These are phyloP conservation scores for Arabidopsis suecica DNA, from an alignment of 345 rosid species.

Conservation along the genomic window DNA sequence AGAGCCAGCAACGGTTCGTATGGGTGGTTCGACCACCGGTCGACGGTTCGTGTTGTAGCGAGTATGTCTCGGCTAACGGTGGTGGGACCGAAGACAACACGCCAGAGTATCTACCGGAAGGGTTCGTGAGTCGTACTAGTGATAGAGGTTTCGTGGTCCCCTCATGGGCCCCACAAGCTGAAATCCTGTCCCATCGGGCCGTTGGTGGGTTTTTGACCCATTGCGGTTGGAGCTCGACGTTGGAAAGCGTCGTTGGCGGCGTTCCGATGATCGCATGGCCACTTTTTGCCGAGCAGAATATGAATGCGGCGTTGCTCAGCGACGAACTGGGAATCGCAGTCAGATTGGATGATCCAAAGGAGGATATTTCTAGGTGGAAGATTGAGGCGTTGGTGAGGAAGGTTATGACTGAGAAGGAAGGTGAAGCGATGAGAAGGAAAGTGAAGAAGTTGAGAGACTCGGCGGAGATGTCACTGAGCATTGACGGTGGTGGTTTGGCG, in stretches of 20 bases:
- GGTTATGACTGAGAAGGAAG: constrained; percentile 57
- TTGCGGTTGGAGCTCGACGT: constrained; percentile 76
- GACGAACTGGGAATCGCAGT: constrained; percentile 59
- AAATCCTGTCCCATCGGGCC: constrained; percentile 59
- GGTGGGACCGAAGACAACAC: constrained; percentile 23
- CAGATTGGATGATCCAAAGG: constrained; percentile 35
- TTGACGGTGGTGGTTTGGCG: constrained; percentile 36
- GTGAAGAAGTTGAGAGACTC: constrained; percentile 46
- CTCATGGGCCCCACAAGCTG: constrained; percentile 67
- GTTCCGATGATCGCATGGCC: constrained; percentile 71
- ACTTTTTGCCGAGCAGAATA: constrained; percentile 56
- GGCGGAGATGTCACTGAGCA: constrained; percentile 46
- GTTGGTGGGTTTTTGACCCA: constrained; percentile 74
- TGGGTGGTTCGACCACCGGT: constrained; percentile 66
- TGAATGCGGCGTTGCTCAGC: constrained; percentile 55
- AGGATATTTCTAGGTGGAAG: constrained; percentile 51
- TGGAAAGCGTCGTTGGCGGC: constrained; percentile 59
- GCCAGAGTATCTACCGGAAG: constrained; percentile 55
- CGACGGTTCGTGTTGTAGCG: constrained; percentile 26
- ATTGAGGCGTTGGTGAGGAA: constrained; percentile 49
- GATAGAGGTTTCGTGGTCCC: constrained; percentile 53
- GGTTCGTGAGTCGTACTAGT: constrained; percentile 51
- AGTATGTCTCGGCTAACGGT: constrained; percentile 40
- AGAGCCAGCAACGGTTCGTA: constrained; percentile 62
- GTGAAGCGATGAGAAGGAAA: constrained; percentile 48